phyloP scores from a whole-genome alignment of 345 rosid species.

The Gossypium stocksii region DNA sequence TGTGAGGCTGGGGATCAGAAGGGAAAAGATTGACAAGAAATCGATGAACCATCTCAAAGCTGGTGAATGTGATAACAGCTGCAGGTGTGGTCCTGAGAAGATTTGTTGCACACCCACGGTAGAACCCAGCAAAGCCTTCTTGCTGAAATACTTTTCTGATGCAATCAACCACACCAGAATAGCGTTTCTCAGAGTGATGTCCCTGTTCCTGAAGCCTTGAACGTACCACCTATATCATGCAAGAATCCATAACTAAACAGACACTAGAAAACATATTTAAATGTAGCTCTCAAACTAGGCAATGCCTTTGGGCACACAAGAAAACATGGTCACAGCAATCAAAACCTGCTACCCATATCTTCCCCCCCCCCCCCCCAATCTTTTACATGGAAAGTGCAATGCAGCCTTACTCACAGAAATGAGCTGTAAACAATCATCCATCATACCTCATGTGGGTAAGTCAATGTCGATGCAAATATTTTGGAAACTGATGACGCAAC shows the following conservation, averaged over 20 bases:
- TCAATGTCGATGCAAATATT: slow-evolving; percentile 83
- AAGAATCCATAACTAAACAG: slow-evolving; percentile 2
- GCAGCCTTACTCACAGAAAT: not conserved
- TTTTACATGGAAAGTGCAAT: not conserved
- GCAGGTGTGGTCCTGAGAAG: slow-evolving; percentile 86
- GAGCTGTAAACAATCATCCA: not conserved
- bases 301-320: not conserved
- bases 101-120: slow-evolving; percentile 91
- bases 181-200: slow-evolving; percentile 67
- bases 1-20: slow-evolving; percentile 47
- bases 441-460: slow-evolving; percentile 88
- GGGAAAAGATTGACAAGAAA: slow-evolving; percentile 49
- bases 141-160: slow-evolving; percentile 58
- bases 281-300: not conserved
- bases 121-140: slow-evolving; percentile 73
- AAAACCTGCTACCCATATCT: not conserved
- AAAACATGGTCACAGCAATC: not conserved
- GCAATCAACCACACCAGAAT: slow-evolving; percentile 65
- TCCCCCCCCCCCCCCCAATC: too few relatives aligned
- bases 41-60: slow-evolving; percentile 88
- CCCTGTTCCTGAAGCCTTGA: slow-evolving; percentile 95
- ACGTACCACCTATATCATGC: slow-evolving; percentile 54
- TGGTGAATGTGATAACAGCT: slow-evolving; percentile 90
- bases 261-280: not conserved
- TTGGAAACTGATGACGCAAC: slow-evolving; percentile 80